Conservation (phyloP, 192 early-diverging fungal genomes). For the Linnemannia zychae region DNA sequence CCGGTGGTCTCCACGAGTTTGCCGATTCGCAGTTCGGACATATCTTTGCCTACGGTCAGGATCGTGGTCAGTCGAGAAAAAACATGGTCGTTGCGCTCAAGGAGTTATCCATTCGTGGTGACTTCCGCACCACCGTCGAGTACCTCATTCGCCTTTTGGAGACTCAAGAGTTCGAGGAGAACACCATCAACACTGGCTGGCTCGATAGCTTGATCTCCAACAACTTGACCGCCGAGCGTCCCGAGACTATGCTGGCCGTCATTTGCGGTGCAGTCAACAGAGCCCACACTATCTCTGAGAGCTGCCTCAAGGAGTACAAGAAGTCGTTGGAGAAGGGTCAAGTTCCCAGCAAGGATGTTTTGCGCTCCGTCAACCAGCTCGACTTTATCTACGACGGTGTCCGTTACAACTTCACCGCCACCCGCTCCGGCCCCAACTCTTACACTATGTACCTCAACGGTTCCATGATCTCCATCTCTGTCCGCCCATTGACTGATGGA, state of each 20-base stretch:
- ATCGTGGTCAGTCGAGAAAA: slow-evolving; percentile 92
- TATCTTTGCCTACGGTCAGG: slow-evolving; percentile 97
- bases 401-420: slow-evolving; percentile 91
- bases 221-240: slow-evolving; percentile 91
- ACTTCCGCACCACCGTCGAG: slow-evolving; percentile 98
- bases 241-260: slow-evolving; percentile 90
- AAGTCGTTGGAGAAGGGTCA: slow-evolving; percentile 93
- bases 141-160: slow-evolving; percentile 96
- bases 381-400: slow-evolving; percentile 95
- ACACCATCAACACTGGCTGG: slow-evolving; percentile 96
- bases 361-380: slow-evolving; percentile 81
- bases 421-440: slow-evolving; percentile 83
- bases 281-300: slow-evolving; percentile 77
- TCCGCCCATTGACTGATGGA: slow-evolving; percentile 91
- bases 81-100: slow-evolving; percentile 98
- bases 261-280: slow-evolving; percentile 94
- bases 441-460: slow-evolving; percentile 88
- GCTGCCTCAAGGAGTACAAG: slow-evolving; percentile 81
- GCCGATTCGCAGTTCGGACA: slow-evolving; percentile 99
- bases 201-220: slow-evolving; percentile 93
- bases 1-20: slow-evolving; percentile 97
- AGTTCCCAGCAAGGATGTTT: slow-evolving; percentile 80
- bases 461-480: slow-evolving; percentile 84
- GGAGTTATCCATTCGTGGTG: slow-evolving; percentile 98
- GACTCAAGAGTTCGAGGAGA: slow-evolving; percentile 88